A percentile compares a stretch with the other conserved stretches of the same genome.
Evolutionary conservation across 176 grass and related monocot species (phyloP).

Genomic region (sorghum (Sorghum bicolor)): DNA sequence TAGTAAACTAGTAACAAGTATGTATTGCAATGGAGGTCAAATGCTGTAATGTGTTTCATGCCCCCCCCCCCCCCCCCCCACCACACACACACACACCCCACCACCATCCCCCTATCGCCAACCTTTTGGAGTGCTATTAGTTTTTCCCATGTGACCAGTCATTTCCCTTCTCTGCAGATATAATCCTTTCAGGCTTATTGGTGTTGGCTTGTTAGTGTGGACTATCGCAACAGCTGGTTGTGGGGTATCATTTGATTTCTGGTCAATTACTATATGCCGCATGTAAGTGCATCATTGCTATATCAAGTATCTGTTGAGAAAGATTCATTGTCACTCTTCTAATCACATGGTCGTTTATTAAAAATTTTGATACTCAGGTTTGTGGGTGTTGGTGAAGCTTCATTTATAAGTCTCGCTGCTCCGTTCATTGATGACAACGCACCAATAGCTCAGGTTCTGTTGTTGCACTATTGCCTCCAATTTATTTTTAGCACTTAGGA

Average conservation of each 20-base stretch:
- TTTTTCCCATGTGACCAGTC: conserved; percentile 5
- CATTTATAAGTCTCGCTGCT: conserved; percentile 98
- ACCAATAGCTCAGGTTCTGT: conserved; percentile 71
- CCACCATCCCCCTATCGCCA: background rate
- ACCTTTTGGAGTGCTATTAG: background rate
- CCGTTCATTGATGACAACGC: conserved; percentile 99
- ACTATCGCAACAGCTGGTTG: conserved; percentile 95
- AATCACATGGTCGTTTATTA: conserved; percentile 4
- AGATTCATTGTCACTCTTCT: background rate
- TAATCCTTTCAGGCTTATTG: conserved; percentile 99
- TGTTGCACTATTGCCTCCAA: background rate
- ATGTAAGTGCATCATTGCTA: conserved; percentile 54
- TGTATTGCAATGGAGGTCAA: no score
- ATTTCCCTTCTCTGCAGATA: conserved; percentile 45
- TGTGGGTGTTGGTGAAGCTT: conserved; percentile 99
- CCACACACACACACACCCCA: no score
- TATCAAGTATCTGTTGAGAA: conserved; percentile 17
- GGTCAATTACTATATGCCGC: conserved; percentile 95
- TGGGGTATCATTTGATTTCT: conserved; percentile 91
- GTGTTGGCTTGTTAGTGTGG: conserved; percentile 90
- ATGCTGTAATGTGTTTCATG: background rate
- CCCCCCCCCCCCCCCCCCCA: background rate
- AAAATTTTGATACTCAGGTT: conserved; percentile 58
- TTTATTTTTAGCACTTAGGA: background rate
- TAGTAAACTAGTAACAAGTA: no score